Base-by-base conservation (phyloP, 495 filamentous ascomycete species). In the Daldinia concentrica region DNA sequence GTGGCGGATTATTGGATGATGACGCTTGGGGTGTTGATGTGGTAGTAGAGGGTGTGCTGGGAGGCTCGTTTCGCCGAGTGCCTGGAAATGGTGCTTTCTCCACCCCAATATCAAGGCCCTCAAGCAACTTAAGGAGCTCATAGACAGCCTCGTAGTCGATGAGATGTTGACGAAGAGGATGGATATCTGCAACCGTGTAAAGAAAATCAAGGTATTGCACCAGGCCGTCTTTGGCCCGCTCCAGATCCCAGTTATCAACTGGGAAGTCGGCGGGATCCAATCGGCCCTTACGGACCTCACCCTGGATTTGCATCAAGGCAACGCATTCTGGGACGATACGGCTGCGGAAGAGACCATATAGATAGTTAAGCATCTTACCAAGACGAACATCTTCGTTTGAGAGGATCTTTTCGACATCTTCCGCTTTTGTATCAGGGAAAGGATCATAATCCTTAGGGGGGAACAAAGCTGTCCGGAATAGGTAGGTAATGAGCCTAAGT, bases 191-290 rank as follows among this genome's bases (percentile, higher is more conserved):
- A 19, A 97, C 85, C 2, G 96, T 93, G n/a, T 92, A 92, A 62
- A 98, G 91, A 77, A 97, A 95, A 69, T 98, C 93, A 6, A 98
- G 86, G 78, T 94, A 97, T 77, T 97, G 93, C 58, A 93, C 93
- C 12, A 97, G 89, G 15, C 94, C 94, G 74, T 98, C 86, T 62
- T 86, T 86, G 22, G 86, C 93, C 17, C 94, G 89, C 76, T 98
- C 94, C 90, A 98, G 95, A 75, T 98, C 94, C 94, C 94, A 98
- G 32, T 94, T 86, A 72, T 98, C 95, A 43, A 97, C 89, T 4
- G 94, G 94, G 74, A 97, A 98, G 77, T 97, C 94, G 68, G 92
- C 89, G 0, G 83, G 78, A 34, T 84, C 81, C 27, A 78, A 69
- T 36, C 74, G 62, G 19, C 74, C 75, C 43, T 79, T 79, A 24